Evolutionary conservation across 2,329 filamentous ascomycete genomes (phyloP).

Genomic region (Verticillium longisporum): DNA sequence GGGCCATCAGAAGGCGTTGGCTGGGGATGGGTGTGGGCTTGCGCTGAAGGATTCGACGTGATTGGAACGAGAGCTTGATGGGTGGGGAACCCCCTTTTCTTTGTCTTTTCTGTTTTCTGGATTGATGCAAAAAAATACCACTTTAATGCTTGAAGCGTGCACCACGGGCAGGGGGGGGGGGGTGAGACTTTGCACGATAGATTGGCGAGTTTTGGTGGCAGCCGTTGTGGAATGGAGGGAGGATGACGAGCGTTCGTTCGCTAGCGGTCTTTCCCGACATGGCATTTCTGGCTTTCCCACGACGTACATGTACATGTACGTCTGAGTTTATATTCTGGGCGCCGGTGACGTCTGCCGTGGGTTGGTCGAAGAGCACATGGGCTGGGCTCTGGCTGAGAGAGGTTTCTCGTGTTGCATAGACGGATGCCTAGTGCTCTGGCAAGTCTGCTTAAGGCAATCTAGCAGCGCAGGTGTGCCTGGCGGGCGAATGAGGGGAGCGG

Average conservation of each 20-base stretch:
- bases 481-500: background rate
- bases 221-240: too few species aligned
- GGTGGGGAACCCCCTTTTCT: background rate
- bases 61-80: background rate
- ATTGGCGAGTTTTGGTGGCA: too few species aligned
- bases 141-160: too few species aligned
- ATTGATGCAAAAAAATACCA: background rate
- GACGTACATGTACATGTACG: too few species aligned
- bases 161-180: background rate
- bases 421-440: background rate
- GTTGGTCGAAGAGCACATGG: background rate
- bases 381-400: background rate
- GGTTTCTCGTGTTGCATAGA: background rate
- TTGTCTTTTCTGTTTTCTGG: background rate
- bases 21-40: background rate
- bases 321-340: too few species aligned
- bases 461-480: background rate
- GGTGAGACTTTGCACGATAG: background rate
- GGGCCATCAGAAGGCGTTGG: background rate
- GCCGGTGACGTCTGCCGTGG: background rate
- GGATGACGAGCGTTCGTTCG: too few species aligned
- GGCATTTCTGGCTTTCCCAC: too few species aligned
- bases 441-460: too few species aligned
- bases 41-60: background rate
- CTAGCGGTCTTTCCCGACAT: too few species aligned